Base-by-base conservation (phyloP, 139 green algal species). In the Spirogloea muscicola region DNA sequence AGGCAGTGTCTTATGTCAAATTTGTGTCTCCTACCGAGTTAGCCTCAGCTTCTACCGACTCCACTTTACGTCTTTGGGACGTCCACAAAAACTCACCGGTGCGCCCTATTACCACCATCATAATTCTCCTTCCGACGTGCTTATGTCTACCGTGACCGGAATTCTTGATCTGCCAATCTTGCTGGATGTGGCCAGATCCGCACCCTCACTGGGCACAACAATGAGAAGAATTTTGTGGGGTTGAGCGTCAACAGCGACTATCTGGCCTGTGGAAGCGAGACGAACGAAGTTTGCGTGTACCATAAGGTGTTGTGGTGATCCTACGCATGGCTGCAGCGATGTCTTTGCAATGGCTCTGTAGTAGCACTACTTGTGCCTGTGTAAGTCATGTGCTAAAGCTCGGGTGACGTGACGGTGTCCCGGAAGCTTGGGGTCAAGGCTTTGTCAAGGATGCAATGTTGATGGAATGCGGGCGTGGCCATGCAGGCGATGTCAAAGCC, bases 141-240 rank as follows among this genome's bases (percentile, higher is more conserved):
- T n/a, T n/a, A n/a, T n/a, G n/a, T n/a, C n/a, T n/a, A n/a, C n/a
- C n/a, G n/a, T n/a, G n/a, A n/a, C n/a, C n/a, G n/a, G n/a, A n/a
- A n/a, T n/a, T n/a, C n/a, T n/a, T n/a, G n/a, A n/a, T n/a, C n/a
- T n/a, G n/a, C n/a, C n/a, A n/a, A n/a, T n/a, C n/a, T n/a, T n/a
- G n/a, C n/a, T n/a, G n/a, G n/a, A n/a, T 58, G 21, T 52, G 3
- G 40, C 21, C 75, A 82, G 75, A 44, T 82, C 31, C 58, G 70
- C 33, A 76, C 52, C 38, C 36, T 81, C 34, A 43, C 16, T 10
- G 93, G 93, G 29, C 93, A 98, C 75, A 52, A 66, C 39, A 97
- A 98, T 49, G 87, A 94, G 74, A 91, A 91, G 68, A 96, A 98
- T 80, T 98, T 98, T 81, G 92, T 96, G n/a, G 93, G 93, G 13